Evolutionary conservation across 2,329 filamentous ascomycete genomes (phyloP).

Genomic region (Fonsecaea erecta): DNA sequence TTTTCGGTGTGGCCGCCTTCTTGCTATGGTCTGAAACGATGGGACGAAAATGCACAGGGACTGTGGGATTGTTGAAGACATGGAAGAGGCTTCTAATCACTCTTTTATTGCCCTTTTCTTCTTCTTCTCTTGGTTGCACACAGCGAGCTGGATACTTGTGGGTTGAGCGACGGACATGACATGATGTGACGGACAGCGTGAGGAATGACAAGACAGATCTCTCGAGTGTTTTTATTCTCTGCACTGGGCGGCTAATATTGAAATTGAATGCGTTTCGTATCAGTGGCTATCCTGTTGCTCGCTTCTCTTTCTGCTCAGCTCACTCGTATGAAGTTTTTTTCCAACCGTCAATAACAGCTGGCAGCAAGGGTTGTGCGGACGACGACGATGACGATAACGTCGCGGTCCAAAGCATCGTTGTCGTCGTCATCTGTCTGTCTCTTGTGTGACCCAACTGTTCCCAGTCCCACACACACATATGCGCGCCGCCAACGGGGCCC

Average conservation of each 20-base stretch:
- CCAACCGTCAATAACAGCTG: no score
- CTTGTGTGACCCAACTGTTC: background rate
- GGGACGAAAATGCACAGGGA: slow-evolving; percentile 4
- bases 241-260: slow-evolving; percentile 16
- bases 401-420: background rate
- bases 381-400: no score
- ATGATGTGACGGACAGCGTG: background rate
- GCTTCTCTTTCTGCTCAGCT: no score
- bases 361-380: no score
- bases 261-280: background rate
- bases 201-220: slow-evolving; percentile 1
- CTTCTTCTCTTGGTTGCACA: background rate
- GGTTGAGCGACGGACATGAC: slow-evolving; percentile 1
- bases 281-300: no score
- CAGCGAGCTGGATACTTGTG: slow-evolving; percentile 9
- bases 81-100: slow-evolving; percentile 4
- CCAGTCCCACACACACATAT: background rate
- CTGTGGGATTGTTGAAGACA: background rate
- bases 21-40: background rate
- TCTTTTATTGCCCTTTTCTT: background rate
- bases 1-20: slow-evolving; percentile 8
- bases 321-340: no score
- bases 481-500: background rate
- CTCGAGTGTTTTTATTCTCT: background rate
- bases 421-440: background rate